Evolutionary conservation across 257 asterid genomes (phyloP).

Genomic region (Solanum boliviense): DNA sequence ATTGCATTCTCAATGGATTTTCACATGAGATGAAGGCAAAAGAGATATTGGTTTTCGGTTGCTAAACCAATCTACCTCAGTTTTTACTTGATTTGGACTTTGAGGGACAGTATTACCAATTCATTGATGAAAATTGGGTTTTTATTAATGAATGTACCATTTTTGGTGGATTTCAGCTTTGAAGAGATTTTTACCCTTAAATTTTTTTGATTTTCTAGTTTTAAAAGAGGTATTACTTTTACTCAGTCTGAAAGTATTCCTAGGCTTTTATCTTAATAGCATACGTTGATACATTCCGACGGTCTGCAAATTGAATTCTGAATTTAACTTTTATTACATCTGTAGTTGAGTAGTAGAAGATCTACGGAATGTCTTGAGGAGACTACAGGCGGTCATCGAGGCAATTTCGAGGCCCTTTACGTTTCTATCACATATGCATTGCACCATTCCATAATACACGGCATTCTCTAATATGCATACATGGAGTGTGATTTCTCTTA

Average conservation of each 20-base stretch:
- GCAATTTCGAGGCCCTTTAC: not conserved
- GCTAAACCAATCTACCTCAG: not conserved
- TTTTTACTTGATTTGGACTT: not conserved
- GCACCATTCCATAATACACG: not conserved
- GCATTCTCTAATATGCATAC: not conserved
- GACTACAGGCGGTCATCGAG: not conserved
- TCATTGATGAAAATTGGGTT: not conserved
- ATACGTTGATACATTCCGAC: too few species aligned
- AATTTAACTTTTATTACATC: not conserved
- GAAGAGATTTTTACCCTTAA: not conserved
- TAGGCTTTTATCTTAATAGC: not conserved
- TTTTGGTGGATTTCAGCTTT: not conserved
- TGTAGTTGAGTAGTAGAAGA: not conserved
- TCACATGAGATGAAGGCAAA: not conserved
- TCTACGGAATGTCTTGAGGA: not conserved
- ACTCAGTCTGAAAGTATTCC: not conserved
- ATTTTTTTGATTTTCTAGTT: too few species aligned
- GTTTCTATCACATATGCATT: not conserved
- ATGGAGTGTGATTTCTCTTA: not conserved
- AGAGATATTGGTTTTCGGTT: not conserved
- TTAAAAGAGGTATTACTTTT: not conserved
- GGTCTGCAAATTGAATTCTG: not conserved
- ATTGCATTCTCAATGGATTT: not conserved
- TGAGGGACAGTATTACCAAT: not conserved
- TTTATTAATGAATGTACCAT: not conserved